Percentiles rank a stretch among this genome's conserved stretches.
These are phyloP conservation scores for Haplosporangium sp. DNA, from an alignment of 371 early-diverging fungal species.

Conservation along the genomic window DNA sequence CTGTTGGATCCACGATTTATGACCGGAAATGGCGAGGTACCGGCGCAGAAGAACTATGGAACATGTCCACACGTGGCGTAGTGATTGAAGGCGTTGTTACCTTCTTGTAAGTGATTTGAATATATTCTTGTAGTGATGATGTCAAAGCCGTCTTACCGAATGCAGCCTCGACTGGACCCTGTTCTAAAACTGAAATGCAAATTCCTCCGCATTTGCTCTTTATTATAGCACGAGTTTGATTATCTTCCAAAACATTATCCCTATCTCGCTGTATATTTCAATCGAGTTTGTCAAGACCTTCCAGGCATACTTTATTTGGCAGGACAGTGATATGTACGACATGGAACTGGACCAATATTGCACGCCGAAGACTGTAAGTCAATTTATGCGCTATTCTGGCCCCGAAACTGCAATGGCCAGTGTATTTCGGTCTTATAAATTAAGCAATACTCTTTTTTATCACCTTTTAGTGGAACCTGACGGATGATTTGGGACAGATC, in stretches of 20 bases:
- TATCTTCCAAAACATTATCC: constrained; percentile 95
- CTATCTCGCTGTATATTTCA: constrained; percentile 96
- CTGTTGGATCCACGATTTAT: constrained; percentile 71
- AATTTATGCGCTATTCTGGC: not conserved
- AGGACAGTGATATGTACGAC: constrained; percentile 89
- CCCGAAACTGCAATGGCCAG: no score
- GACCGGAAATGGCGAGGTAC: constrained; percentile 52
- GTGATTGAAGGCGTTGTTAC: constrained; percentile 63
- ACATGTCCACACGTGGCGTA: constrained; percentile 53
- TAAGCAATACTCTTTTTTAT: not conserved
- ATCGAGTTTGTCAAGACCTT: constrained; percentile 89
- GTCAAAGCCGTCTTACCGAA: not conserved
- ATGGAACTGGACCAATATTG: constrained; percentile 72
- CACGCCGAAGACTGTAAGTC: constrained; percentile 74
- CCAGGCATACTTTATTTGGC: constrained; percentile 88
- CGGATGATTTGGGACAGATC: constrained; percentile 96
- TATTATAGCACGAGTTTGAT: constrained; percentile 79
- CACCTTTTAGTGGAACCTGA: constrained; percentile 82
- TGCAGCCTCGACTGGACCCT: not conserved
- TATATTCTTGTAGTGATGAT: not conserved
- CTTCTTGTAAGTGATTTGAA: constrained; percentile 63
- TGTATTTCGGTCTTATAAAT: not conserved
- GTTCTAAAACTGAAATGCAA: not conserved
- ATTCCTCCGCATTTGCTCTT: not conserved
- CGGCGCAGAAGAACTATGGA: constrained; percentile 49